Percentiles rank a stretch among this genome's conserved stretches.
phyloP scores from a whole-genome alignment of 2,329 filamentous ascomycete genomes.

The Pestalotiopsis sp. region DNA sequence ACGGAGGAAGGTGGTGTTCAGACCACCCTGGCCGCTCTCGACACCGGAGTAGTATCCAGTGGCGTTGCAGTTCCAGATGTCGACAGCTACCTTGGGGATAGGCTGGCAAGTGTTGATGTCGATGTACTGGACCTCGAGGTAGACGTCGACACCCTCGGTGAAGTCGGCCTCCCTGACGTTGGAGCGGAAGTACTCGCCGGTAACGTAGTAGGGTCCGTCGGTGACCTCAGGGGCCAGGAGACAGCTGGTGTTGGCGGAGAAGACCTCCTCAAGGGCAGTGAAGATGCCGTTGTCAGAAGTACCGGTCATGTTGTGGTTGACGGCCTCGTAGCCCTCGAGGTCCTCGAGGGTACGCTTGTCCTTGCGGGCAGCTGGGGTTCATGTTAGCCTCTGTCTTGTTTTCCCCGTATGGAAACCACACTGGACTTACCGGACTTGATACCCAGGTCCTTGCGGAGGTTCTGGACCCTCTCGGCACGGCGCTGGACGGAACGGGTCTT shows the following conservation, averaged over 20 bases:
- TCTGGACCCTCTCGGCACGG: slow-evolving; percentile 39
- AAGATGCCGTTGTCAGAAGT: slow-evolving; percentile 31
- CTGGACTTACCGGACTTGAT: slow-evolving; percentile 29
- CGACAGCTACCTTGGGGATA: slow-evolving; percentile 41
- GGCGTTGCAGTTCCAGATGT: slow-evolving; percentile 47
- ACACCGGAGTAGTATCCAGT: slow-evolving; percentile 34
- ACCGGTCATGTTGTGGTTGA: slow-evolving; percentile 37
- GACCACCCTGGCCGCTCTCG: slow-evolving; percentile 32
- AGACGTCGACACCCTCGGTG: slow-evolving; percentile 43
- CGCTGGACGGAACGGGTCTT: slow-evolving; percentile 42
- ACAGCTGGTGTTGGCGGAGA: slow-evolving; percentile 37
- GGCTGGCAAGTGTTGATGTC: slow-evolving; percentile 49
- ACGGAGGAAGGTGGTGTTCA: slow-evolving; percentile 48
- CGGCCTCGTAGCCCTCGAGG: slow-evolving; percentile 33
- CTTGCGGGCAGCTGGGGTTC: slow-evolving; percentile 28
- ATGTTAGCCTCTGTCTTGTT: not conserved
- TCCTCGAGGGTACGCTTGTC: slow-evolving; percentile 34
- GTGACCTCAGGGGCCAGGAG: slow-evolving; percentile 37
- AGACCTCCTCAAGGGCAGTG: slow-evolving; percentile 35
- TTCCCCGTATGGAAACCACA: not conserved
- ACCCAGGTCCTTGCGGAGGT: slow-evolving; percentile 39
- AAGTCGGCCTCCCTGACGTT: slow-evolving; percentile 44
- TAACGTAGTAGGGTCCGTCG: slow-evolving; percentile 44
- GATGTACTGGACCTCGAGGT: slow-evolving; percentile 47
- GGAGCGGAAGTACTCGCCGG: slow-evolving; percentile 47